phyloP scores from a whole-genome alignment of 805 yeast genomes.

The Cyberlindnera nakhonratchasimensis region DNA sequence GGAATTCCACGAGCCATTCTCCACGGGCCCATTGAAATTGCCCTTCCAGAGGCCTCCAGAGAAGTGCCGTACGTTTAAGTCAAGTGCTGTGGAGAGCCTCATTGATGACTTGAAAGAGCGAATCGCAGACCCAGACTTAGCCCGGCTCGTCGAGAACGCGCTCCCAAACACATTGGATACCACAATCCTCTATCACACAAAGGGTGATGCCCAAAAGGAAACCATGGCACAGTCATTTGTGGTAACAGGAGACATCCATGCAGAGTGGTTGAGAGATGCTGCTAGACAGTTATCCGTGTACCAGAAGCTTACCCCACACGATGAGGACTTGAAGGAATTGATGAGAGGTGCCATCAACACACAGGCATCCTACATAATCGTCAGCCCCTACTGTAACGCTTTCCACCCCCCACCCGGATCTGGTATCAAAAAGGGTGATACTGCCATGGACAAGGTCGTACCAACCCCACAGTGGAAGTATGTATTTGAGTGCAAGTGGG shows the following conservation, averaged over 20 bases:
- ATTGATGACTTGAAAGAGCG: conserved; percentile 48
- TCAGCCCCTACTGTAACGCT: conserved; percentile 84
- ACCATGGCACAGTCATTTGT: conserved; percentile 60
- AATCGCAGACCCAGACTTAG: conserved; percentile 61
- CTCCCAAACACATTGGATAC: conserved; percentile 89
- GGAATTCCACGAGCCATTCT: conserved; percentile 49
- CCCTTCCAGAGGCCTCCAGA: conserved; percentile 77
- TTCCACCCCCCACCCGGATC: conserved; percentile 73
- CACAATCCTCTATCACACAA: conserved; percentile 68
- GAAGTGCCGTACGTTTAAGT: conserved; percentile 69
- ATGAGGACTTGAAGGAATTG: conserved; percentile 45
- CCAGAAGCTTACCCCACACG: conserved; percentile 54
- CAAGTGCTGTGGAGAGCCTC: conserved; percentile 57
- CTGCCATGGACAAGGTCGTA: conserved; percentile 58
- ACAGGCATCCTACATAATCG: conserved; percentile 61
- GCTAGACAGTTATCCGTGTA: conserved; percentile 80
- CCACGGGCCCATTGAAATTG: conserved; percentile 49
- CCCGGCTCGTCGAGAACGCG: conserved; percentile 73
- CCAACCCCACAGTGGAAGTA: conserved; percentile 69
- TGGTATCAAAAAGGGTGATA: conserved; percentile 41
- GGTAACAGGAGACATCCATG: conserved; percentile 90
- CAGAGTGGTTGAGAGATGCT: conserved; percentile 90
- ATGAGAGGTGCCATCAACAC: conserved; percentile 77
- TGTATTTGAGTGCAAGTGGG: conserved; percentile 89
- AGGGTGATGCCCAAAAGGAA: conserved; percentile 5